phyloP scores from a whole-genome alignment of 352 stramenopile species.

The Peronospora belbahrii region DNA sequence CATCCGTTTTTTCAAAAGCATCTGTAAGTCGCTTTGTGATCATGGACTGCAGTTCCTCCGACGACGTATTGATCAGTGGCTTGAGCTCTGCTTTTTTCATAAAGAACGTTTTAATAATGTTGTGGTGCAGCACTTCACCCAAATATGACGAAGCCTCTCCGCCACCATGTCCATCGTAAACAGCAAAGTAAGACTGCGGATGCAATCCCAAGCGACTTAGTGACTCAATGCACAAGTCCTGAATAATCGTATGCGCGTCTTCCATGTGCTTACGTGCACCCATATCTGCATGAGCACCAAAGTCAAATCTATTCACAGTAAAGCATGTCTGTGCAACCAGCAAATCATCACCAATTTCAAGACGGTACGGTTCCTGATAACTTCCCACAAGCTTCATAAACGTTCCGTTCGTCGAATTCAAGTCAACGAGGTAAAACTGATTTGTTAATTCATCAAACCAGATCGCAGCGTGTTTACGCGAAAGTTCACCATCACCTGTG shows the following conservation, averaged over 20 bases:
- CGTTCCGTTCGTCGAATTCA: slow-evolving; percentile 88
- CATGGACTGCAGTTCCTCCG: slow-evolving; percentile 39
- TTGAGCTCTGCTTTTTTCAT: slow-evolving; percentile 40
- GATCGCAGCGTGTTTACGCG: slow-evolving; percentile 89
- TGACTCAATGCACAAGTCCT: slow-evolving; percentile 72
- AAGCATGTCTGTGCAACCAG: slow-evolving; percentile 94
- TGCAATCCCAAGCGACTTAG: slow-evolving; percentile 48
- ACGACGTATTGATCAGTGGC: slow-evolving; percentile 22
- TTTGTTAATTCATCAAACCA: slow-evolving; percentile 82
- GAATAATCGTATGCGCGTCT: slow-evolving; percentile 92
- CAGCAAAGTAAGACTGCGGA: slow-evolving; percentile 91
- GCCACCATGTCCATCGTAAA: slow-evolving; percentile 96
- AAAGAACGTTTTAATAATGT: slow-evolving; percentile 54
- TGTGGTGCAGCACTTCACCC: slow-evolving; percentile 60
- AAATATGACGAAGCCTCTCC: slow-evolving; percentile 90
- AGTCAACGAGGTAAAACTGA: slow-evolving; percentile 78
- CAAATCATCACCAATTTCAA: slow-evolving; percentile 93
- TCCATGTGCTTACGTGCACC: slow-evolving; percentile 93
- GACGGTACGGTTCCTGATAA: slow-evolving; percentile 88
- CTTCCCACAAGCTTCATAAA: slow-evolving; percentile 94
- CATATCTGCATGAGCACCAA: slow-evolving; percentile 91
- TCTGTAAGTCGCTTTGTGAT: slow-evolving; percentile 41
- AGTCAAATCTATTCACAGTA: slow-evolving; percentile 95
- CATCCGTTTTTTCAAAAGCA: slow-evolving; percentile 66
- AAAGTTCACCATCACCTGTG: slow-evolving; percentile 92